These are phyloP conservation scores for Acarospora socialis DNA, from an alignment of 2,329 filamentous ascomycete species.

Conservation along the genomic window DNA sequence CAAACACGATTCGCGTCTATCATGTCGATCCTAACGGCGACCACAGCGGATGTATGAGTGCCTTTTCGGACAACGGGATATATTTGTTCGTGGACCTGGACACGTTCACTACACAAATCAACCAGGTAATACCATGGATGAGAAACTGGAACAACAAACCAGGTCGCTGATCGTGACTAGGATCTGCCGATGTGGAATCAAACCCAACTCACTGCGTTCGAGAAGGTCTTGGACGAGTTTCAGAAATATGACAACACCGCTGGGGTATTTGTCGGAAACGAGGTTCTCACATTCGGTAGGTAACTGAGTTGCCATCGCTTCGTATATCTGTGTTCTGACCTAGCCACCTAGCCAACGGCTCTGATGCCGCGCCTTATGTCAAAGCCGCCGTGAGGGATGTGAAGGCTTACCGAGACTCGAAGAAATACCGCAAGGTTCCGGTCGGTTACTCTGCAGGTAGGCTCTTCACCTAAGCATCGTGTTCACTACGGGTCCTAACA, in stretches of 20 bases:
- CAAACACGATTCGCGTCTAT: conserved; percentile 78
- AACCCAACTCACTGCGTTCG: conserved; percentile 53
- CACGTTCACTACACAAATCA: conserved; percentile 31
- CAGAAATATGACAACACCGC: conserved; percentile 64
- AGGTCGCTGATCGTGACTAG: conserved; percentile 23
- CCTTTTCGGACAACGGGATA: conserved; percentile 65
- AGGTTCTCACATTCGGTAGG: conserved; percentile 50
- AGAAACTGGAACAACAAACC: conserved; percentile 8
- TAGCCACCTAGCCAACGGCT: conserved; percentile 29
- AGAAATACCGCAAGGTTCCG: conserved; percentile 67
- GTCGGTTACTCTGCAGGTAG: conserved; percentile 62
- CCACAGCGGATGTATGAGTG: conserved; percentile 68
- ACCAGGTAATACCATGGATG: too few species aligned
- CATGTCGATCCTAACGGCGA: conserved; percentile 60
- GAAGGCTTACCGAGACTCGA: conserved; percentile 63
- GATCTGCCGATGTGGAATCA: conserved; percentile 55
- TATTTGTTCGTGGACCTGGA: conserved; percentile 73
- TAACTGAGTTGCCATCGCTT: too few species aligned
- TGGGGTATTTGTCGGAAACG: conserved; percentile 79
- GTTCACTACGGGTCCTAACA: not conserved
- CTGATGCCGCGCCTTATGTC: conserved; percentile 62
- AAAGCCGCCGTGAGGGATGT: conserved; percentile 70
- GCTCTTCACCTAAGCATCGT: not conserved
- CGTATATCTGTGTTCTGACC: not conserved
- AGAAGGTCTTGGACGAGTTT: conserved; percentile 63